These are phyloP conservation scores for Cryptococcus sp. DNA, from an alignment of 1,284 basidiomycete genomes.

Conservation along the genomic window DNA sequence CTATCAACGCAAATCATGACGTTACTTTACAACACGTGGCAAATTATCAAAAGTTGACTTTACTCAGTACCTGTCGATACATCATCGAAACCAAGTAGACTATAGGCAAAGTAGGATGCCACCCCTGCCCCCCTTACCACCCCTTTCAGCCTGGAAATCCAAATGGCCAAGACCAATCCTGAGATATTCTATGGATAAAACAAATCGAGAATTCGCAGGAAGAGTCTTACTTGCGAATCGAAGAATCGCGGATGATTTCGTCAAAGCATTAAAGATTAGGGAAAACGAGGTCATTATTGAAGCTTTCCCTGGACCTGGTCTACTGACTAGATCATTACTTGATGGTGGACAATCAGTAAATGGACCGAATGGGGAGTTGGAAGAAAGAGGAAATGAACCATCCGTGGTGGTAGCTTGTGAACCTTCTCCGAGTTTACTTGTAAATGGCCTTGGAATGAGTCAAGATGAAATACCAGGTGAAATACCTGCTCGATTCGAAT, in stretches of 20 bases:
- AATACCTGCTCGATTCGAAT: background rate
- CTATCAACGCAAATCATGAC: too few species aligned
- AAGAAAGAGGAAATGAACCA: background rate
- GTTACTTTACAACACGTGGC: background rate
- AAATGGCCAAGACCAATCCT: conserved; percentile 14
- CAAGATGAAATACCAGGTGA: background rate
- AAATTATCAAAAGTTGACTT: background rate
- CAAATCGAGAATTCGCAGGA: conserved; percentile 11
- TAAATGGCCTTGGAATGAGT: background rate
- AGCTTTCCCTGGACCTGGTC: conserved; percentile 26
- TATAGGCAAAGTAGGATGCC: conserved; percentile 11
- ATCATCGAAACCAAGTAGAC: too few species aligned
- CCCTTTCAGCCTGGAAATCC: conserved; percentile 12
- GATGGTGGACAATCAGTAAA: conserved; percentile 20
- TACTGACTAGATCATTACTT: conserved; percentile 31
- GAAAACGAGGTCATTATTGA: conserved; percentile 38
- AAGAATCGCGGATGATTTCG: conserved; percentile 27
- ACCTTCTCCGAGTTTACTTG: background rate
- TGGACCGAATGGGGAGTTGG: background rate
- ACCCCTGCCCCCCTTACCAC: conserved; percentile 34
- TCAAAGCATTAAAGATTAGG: conserved; percentile 27
- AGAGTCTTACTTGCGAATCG: conserved; percentile 26
- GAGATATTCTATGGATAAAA: conserved; percentile 10
- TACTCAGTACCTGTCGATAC: background rate
- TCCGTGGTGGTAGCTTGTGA: background rate